Evolutionary conservation across 73 alveolate genomes (phyloP).

Genomic region (Paramecium sonneborni): DNA sequence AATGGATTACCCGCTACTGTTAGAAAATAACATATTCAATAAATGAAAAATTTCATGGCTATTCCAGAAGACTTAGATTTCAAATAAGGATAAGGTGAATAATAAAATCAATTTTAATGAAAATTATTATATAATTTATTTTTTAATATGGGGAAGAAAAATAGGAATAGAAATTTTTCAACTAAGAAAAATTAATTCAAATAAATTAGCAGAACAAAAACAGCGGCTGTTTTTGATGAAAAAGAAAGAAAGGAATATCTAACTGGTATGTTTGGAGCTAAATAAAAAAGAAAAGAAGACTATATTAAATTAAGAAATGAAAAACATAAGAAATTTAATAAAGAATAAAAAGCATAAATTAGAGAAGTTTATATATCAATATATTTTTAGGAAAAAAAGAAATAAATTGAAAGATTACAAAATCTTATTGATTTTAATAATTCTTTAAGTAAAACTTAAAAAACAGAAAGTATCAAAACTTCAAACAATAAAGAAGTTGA

Average conservation of each 20-base stretch:
- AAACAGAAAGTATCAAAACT: neutral
- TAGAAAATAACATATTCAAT: neutral
- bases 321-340: conserved; percentile 21
- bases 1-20: conserved; percentile 65
- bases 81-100: neutral
- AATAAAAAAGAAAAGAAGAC: conserved; percentile 25
- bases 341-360: neutral
- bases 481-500: neutral
- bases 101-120: neutral
- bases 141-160: conserved; percentile 22
- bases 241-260: conserved; percentile 13
- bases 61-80: neutral
- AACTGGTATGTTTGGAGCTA: conserved; percentile 48
- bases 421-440: conserved; percentile 21
- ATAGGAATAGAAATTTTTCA: neutral
- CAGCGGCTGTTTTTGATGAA: conserved; percentile 49
- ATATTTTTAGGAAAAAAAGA: neutral
- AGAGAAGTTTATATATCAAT: neutral
- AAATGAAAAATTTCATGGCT: neutral
- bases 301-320: conserved; percentile 32
- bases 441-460: neutral
- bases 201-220: neutral
- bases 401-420: conserved; percentile 2
- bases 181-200: neutral
- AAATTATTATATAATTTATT: neutral